A percentile compares a stretch with the other conserved stretches of the same genome.
These are phyloP conservation scores for Thecamonas trahens DNA, from an alignment of 78 protist species.

Conservation along the genomic window DNA sequence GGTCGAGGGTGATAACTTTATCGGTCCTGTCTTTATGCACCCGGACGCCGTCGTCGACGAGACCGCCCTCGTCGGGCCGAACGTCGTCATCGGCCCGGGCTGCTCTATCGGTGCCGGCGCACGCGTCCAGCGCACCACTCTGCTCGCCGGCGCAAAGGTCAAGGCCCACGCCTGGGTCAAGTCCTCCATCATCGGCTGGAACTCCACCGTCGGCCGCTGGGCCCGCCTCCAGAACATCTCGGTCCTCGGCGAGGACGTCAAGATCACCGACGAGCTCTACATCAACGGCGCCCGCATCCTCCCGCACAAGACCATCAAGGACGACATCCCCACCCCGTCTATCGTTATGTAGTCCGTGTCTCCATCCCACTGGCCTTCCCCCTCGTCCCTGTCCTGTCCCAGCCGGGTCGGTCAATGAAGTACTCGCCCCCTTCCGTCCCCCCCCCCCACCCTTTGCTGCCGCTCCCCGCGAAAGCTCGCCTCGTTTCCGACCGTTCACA, in stretches of 20 bases:
- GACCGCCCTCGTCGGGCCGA: constrained; percentile 73
- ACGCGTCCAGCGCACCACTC: constrained; percentile 35
- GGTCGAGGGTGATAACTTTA: constrained; percentile 1
- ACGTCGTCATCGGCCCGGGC: constrained; percentile 53
- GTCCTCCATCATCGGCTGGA: constrained; percentile 87
- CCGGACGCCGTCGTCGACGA: constrained; percentile 76
- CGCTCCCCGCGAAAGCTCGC: no score
- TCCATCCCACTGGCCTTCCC: no score
- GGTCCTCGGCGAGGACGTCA: constrained; percentile 87
- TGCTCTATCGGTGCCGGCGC: constrained; percentile 26
- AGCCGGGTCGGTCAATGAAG: no score
- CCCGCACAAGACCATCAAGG: constrained; percentile 79
- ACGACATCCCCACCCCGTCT: constrained; percentile 46
- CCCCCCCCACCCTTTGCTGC: no score
- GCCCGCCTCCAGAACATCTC: constrained; percentile 67
- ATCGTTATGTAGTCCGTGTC: constrained; percentile 60
- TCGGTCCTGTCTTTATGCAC: constrained; percentile 13
- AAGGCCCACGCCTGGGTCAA: constrained; percentile 41
- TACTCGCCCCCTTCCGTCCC: no score
- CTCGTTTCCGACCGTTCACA: no score
- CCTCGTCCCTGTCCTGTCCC: no score
- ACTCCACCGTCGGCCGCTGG: constrained; percentile 74
- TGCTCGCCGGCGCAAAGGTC: constrained; percentile 55
- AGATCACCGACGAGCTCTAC: constrained; percentile 68
- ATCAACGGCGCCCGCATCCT: constrained; percentile 76